Percentiles rank a stretch among this genome's conserved stretches.
Conservation (phyloP, 1,284 basidiomycete genomes). For the Waitea zeae region DNA sequence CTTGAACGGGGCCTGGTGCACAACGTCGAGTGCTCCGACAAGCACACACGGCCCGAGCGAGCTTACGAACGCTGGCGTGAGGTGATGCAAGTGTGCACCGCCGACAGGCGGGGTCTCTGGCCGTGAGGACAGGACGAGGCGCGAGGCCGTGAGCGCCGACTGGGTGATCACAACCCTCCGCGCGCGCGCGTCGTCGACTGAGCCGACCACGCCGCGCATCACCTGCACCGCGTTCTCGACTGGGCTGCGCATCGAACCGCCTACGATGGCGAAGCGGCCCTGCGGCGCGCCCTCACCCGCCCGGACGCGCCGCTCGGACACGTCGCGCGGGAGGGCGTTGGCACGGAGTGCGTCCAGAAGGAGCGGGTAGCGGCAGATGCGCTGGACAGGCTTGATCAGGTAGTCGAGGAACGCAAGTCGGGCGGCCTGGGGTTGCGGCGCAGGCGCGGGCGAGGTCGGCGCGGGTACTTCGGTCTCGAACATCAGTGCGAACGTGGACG, state of each 20-base stretch:
- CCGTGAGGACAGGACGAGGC: too few relatives aligned
- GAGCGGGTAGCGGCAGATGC: conserved; percentile 84
- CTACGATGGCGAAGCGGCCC: neutral
- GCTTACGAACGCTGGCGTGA: conserved; percentile 38
- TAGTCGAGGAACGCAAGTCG: conserved; percentile 62
- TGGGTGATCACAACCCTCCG: conserved; percentile 45
- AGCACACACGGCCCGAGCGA: conserved; percentile 61
- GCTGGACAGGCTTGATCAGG: conserved; percentile 79
- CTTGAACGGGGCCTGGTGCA: conserved; percentile 46
- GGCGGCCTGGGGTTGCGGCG: conserved; percentile 9
- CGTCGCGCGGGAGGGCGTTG: too few relatives aligned
- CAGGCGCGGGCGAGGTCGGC: neutral
- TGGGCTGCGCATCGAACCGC: neutral
- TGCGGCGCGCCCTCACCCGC: neutral
- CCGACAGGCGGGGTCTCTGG: too few relatives aligned
- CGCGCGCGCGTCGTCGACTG: conserved; percentile 32
- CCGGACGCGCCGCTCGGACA: conserved; percentile 13
- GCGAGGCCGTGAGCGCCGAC: conserved; percentile 49
- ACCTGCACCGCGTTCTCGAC: conserved; percentile 28
- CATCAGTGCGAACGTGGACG: conserved; percentile 7
- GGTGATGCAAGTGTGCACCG: conserved; percentile 5
- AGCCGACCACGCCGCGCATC: conserved; percentile 42
- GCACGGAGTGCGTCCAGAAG: conserved; percentile 61
- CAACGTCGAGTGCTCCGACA: conserved; percentile 70
- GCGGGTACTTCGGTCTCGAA: too few relatives aligned